Conservation (phyloP, 2,329 filamentous ascomycete species). For the Raffaelea deltoideospora region DNA sequence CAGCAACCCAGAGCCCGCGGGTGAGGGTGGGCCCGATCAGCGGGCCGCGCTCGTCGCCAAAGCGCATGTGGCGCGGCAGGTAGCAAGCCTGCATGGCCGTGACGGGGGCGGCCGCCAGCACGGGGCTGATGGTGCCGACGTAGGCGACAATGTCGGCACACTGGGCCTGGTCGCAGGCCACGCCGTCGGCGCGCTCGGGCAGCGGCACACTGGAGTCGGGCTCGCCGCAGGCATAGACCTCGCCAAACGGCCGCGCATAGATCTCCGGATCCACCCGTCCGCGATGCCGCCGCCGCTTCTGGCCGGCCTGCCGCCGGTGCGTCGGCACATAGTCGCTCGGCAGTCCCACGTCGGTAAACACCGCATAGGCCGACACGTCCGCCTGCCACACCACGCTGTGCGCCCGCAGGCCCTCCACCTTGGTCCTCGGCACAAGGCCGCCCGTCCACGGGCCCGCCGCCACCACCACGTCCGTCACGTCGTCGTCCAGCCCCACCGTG, state of each 20-base stretch:
- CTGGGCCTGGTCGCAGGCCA: slow-evolving; percentile 56
- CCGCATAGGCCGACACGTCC: slow-evolving; percentile 55
- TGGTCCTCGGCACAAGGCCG: slow-evolving; percentile 38
- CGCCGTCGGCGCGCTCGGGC: slow-evolving; percentile 59
- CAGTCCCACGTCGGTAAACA: slow-evolving; percentile 76
- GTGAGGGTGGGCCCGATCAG: slow-evolving; percentile 63
- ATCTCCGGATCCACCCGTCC: slow-evolving; percentile 74
- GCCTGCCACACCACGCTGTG: slow-evolving; percentile 52
- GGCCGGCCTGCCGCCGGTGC: slow-evolving; percentile 29
- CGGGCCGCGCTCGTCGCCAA: slow-evolving; percentile 49
- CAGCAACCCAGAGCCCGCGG: slow-evolving; percentile 63
- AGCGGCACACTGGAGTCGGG: slow-evolving; percentile 63
- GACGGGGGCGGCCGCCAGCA: slow-evolving; percentile 53
- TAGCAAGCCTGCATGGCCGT: slow-evolving; percentile 82
- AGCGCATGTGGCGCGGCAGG: slow-evolving; percentile 57
- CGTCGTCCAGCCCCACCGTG: slow-evolving; percentile 20
- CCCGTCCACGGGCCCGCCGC: slow-evolving; percentile 49
- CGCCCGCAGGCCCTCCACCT: slow-evolving; percentile 42
- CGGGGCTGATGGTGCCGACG: slow-evolving; percentile 48
- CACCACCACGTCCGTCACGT: slow-evolving; percentile 38
- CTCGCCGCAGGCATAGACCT: slow-evolving; percentile 88
- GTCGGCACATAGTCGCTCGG: slow-evolving; percentile 46
- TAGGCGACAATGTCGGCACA: slow-evolving; percentile 82
- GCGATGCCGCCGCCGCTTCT: slow-evolving; percentile 37
- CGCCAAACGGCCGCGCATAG: slow-evolving; percentile 75